Evolutionary conservation across 352 stramenopile genomes (phyloP), one percentile per base, ranked within the genome.

Genomic region (Phytophthora citrophthora): DNA sequence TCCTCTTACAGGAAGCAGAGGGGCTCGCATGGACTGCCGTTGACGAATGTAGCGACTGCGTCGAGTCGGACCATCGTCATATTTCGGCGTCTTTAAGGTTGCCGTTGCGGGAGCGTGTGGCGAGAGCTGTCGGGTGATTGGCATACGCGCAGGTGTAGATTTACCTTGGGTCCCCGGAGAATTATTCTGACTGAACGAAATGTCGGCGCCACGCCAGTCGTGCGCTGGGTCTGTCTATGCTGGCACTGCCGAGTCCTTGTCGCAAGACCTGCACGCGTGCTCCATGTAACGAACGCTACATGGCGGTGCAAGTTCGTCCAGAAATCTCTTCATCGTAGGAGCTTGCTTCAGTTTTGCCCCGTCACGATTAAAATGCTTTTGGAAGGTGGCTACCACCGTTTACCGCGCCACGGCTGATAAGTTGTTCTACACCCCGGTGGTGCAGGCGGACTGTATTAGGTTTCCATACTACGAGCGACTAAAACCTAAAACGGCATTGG

Each of bases 171-270:
- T 18, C 47, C 26, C 32, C n/a, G 46, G 29, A 40, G 38, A 43
- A 62, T 41, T 40, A 57, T 12, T 24, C 24, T 29, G 59, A 67
- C 16, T 67, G 46, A 51, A 44, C 11, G 16, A 54, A 45, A 29
- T 44, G 47, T 29, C 57, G 56, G 38, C 41, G 26, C 51, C 40
- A 61, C 41, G 26, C 51, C 40, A 61, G 41, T 54, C 31, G 54
- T 58, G 45, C 61, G 5, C 20, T 56, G 23, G 43, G 61, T 52
- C 61, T 64, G 61, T 57, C 46, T 64, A 69, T 69, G 53, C 46
- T 64, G 61, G 61, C 46, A 64, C 46, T 54, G 45, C 61, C 52
- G 40, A 24, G 43, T 66, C 58, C 51, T 29, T 68, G 59, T 68
- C 59, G 45, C 59, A 40, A 10, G 16, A 16, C 18, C 38, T 44